Percentiles rank a stretch among this genome's conserved stretches.
phyloP scores from a whole-genome alignment of 371 early-diverging fungal genomes.

The Mucor velutinosus region DNA sequence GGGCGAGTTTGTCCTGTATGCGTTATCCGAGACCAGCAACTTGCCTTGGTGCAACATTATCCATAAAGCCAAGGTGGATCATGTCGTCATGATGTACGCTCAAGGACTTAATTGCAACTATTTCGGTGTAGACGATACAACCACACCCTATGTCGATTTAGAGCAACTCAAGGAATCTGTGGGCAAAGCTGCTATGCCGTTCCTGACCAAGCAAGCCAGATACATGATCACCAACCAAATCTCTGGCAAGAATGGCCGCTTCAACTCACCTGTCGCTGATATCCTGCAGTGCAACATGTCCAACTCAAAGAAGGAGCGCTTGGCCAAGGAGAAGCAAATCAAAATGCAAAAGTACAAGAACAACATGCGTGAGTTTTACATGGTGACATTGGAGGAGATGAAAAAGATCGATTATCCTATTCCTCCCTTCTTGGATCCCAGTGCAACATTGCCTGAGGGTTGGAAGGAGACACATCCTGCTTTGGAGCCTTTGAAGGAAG shows the following conservation, averaged over 20 bases:
- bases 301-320: conserved; percentile 24
- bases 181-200: conserved; percentile 43
- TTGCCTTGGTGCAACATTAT: conserved; percentile 36
- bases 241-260: conserved; percentile 26
- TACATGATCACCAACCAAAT: conserved; percentile 41
- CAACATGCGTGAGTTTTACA: conserved; percentile 50
- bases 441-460: conserved; percentile 35
- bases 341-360: conserved; percentile 20
- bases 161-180: conserved; percentile 11
- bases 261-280: conserved; percentile 35
- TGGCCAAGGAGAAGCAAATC: conserved; percentile 14
- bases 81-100: conserved; percentile 36
- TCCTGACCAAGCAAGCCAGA: conserved; percentile 27
- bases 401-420: conserved; percentile 54
- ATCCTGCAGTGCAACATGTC: conserved; percentile 37
- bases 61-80: conserved; percentile 27
- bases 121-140: conserved; percentile 27
- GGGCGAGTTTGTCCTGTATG: conserved; percentile 40
- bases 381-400: conserved; percentile 53
- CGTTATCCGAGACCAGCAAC: conserved; percentile 30
- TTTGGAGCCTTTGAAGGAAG: conserved; percentile 10
- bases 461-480: conserved; percentile 60
- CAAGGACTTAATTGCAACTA: conserved; percentile 39
- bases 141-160: conserved; percentile 19
- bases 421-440: conserved; percentile 47